These are phyloP conservation scores for Psophocarpus tetragonolobus DNA, from an alignment of 306 rosid genomes.

Conservation along the genomic window DNA sequence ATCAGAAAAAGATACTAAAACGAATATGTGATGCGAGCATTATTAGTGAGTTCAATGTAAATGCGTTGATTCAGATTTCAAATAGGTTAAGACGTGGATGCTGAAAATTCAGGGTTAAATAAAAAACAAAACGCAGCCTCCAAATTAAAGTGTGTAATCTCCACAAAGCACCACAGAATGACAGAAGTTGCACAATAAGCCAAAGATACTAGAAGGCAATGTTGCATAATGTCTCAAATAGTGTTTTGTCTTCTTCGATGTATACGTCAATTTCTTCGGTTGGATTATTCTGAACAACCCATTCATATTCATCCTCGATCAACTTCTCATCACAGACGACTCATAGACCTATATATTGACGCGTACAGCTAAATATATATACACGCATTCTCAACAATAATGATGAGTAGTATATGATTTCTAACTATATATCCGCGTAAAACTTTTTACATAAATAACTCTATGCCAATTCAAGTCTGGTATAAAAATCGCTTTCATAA, in stretches of 20 bases:
- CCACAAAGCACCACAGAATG: neutral
- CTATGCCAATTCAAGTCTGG: no score
- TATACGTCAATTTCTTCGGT: neutral
- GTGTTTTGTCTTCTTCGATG: neutral
- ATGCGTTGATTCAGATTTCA: neutral
- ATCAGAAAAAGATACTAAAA: neutral
- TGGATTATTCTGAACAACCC: neutral
- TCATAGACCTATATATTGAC: neutral
- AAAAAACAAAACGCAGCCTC: neutral
- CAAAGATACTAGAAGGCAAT: neutral
- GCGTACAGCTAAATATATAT: neutral
- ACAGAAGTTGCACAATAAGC: neutral
- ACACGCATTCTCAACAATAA: no score
- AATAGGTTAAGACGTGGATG: neutral
- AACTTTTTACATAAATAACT: no score
- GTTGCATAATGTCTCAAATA: neutral
- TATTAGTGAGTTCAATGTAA: neutral
- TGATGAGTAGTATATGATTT: no score
- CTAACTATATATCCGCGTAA: no score
- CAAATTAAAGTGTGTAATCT: neutral
- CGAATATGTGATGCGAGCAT: neutral
- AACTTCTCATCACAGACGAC: neutral
- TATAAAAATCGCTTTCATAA: no score
- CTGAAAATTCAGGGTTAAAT: neutral
- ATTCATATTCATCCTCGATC: neutral